Conservation (phyloP, 176 grass and related monocot species). For the Elaeis guineensis region DNA sequence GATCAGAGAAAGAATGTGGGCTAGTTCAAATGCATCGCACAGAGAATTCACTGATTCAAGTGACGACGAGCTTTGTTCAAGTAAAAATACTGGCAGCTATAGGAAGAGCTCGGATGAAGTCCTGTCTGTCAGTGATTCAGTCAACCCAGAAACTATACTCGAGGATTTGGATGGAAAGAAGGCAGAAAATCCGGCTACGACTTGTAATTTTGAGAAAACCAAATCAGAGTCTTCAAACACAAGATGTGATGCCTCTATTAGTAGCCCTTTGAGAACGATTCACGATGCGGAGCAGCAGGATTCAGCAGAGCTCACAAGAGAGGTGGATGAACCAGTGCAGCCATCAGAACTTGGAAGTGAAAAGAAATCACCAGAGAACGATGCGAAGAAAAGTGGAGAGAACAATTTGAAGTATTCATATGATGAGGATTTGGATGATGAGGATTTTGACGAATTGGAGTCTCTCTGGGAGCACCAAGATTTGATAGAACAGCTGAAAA, state of each 20-base stretch:
- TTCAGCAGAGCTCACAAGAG: background rate
- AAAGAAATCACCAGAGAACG: conserved; percentile 17
- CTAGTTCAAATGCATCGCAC: background rate
- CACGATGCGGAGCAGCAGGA: background rate
- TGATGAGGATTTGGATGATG: conserved; percentile 48
- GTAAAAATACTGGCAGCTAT: background rate
- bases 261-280: too few species aligned
- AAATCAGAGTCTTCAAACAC: too few species aligned
- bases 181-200: background rate
- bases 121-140: background rate
- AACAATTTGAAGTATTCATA: conserved; percentile 16
- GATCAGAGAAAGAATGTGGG: conserved; percentile 6
- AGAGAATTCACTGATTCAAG: conserved; percentile 4
- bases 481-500: conserved; percentile 84
- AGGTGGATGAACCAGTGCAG: conserved; percentile 22
- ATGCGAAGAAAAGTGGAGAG: too few species aligned
- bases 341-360: conserved; percentile 25
- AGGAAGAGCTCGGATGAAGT: conserved; percentile 1
- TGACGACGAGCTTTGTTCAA: background rate
- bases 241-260: too few species aligned
- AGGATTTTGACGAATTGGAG: conserved; percentile 74
- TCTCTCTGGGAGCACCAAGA: conserved; percentile 96
- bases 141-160: background rate
- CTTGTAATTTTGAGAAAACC: too few species aligned
- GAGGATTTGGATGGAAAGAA: conserved; percentile 16